Evolutionary conservation across 179 eudicot genomes (phyloP).

Genomic region (Patellifolia procumbens): DNA sequence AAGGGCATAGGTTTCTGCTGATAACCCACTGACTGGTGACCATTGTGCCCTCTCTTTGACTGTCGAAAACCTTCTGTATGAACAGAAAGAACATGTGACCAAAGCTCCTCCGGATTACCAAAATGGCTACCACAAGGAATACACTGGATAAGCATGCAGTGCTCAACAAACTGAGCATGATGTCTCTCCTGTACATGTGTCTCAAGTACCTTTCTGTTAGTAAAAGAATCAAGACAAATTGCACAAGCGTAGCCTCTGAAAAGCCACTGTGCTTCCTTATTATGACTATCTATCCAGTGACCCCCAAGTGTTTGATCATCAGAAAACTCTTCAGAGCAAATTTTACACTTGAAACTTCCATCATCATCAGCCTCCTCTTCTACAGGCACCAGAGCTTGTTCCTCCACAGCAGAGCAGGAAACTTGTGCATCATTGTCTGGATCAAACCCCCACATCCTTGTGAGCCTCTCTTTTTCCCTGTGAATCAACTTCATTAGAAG

Average conservation of each 20-base stretch:
- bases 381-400: slow-evolving; percentile 31
- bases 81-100: slow-evolving; percentile 82
- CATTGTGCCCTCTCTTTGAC: slow-evolving; percentile 38
- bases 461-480: slow-evolving; percentile 71
- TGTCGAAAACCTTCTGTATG: slow-evolving; percentile 66
- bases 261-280: slow-evolving; percentile 94
- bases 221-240: slow-evolving; percentile 92
- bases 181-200: slow-evolving; percentile 92
- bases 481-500: slow-evolving; percentile 67
- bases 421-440: slow-evolving; percentile 36
- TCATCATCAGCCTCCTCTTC: slow-evolving; percentile 40
- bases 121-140: slow-evolving; percentile 87
- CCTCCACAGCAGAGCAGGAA: slow-evolving; percentile 38
- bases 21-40: slow-evolving; percentile 24
- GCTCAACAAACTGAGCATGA: slow-evolving; percentile 77
- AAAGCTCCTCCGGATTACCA: slow-evolving; percentile 78
- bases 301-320: slow-evolving; percentile 71
- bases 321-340: slow-evolving; percentile 57
- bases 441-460: slow-evolving; percentile 72
- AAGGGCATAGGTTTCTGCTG: slow-evolving; percentile 32
- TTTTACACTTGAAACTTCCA: slow-evolving; percentile 63
- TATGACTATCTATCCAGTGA: slow-evolving; percentile 87
- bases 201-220: slow-evolving; percentile 82
- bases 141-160: slow-evolving; percentile 94
- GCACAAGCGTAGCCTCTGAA: slow-evolving; percentile 97